phyloP scores from a whole-genome alignment of 192 early-diverging fungal genomes.

The Podila epigama region DNA sequence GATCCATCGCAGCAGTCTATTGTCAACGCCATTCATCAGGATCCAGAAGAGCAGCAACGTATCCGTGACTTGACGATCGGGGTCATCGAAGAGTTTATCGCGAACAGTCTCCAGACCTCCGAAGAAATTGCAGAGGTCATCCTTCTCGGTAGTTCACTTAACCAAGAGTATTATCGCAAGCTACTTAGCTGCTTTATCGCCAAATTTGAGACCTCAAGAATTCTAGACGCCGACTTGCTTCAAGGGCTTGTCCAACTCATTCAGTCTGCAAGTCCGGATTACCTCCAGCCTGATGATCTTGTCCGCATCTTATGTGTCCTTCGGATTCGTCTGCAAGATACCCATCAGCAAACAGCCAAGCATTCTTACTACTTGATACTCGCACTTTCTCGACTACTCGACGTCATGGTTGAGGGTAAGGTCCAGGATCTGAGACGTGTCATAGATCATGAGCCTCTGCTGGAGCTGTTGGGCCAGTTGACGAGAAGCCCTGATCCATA shows the following conservation, averaged over 20 bases:
- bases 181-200: too few species aligned
- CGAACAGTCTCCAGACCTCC: too few species aligned
- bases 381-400: background rate
- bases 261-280: background rate
- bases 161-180: too few species aligned
- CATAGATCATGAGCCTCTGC: background rate
- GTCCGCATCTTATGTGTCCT: background rate
- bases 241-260: background rate
- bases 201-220: too few species aligned
- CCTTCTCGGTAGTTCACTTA: too few species aligned
- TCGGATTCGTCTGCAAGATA: background rate
- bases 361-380: background rate
- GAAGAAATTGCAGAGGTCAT: too few species aligned
- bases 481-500: background rate
- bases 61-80: too few species aligned
- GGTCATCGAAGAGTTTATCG: too few species aligned
- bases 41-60: too few species aligned
- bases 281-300: background rate
- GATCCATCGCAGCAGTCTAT: too few species aligned
- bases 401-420: background rate
- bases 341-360: background rate
- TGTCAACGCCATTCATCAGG: too few species aligned
- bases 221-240: background rate
- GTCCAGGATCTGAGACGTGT: background rate
- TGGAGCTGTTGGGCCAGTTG: background rate